These are phyloP conservation scores for Heliosperma pusillum DNA, from an alignment of 148 eudicot genomes.

Conservation along the genomic window DNA sequence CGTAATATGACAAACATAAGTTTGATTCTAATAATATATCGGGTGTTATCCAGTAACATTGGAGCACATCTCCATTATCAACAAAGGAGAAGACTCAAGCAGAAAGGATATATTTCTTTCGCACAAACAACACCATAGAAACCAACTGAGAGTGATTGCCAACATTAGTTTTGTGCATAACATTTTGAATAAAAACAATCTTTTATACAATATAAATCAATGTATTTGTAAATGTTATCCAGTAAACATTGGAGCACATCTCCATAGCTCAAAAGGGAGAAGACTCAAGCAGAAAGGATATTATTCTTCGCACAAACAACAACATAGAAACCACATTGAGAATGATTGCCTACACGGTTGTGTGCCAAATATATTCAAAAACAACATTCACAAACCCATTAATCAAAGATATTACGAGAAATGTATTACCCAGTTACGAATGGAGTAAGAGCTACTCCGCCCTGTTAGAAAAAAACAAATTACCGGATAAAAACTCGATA, in stretches of 20 bases:
- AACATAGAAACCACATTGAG: conserved; percentile 22
- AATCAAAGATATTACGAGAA: neutral
- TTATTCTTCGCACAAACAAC: conserved; percentile 4
- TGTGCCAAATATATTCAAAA: conserved; percentile 11
- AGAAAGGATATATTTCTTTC: conserved; percentile 10
- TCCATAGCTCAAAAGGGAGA: conserved; percentile 1
- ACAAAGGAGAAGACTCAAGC: conserved; percentile 10
- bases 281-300: conserved; percentile 19
- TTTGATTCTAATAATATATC: no score
- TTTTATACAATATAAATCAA: no score
- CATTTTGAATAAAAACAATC: no score
- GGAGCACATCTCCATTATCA: conserved; percentile 33
- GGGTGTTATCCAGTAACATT: conserved; percentile 35
- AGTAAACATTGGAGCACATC: conserved; percentile 1
- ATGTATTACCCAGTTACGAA: conserved; percentile 23
- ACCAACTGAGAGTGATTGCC: no score
- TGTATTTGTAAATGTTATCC: conserved; percentile 12
- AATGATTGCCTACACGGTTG: conserved; percentile 18
- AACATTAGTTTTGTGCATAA: no score
- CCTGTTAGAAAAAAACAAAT: neutral
- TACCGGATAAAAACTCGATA: conserved; percentile 16
- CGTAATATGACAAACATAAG: no score
- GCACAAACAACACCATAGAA: neutral
- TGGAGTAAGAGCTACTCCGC: conserved; percentile 8
- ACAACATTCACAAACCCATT: neutral